Percentiles rank a stretch among this genome's conserved stretches.
Conservation (phyloP, 2,329 filamentous ascomycete genomes). For the Fusarium siculi region DNA sequence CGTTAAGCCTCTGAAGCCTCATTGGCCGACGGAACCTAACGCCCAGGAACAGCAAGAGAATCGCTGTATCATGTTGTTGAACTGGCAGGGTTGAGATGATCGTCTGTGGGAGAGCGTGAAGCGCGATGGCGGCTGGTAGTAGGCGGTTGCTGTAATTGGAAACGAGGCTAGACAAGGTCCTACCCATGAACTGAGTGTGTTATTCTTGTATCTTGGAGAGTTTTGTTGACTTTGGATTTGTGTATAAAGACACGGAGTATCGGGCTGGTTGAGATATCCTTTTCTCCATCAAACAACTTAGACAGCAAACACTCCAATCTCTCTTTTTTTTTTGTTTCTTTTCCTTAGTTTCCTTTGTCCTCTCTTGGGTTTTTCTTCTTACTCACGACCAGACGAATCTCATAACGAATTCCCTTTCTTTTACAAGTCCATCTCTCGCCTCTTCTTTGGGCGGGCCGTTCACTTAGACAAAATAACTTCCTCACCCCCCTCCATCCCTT, state of each 20-base stretch:
- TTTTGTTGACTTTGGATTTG: constrained; percentile 18
- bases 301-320: constrained; percentile 34
- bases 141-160: constrained; percentile 43
- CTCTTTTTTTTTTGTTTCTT: constrained; percentile 40
- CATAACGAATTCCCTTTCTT: constrained; percentile 19
- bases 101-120: constrained; percentile 14
- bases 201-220: background rate
- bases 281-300: constrained; percentile 39
- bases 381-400: constrained; percentile 28
- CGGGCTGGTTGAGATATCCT: constrained; percentile 8
- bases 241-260: constrained; percentile 41
- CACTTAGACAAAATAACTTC: constrained; percentile 48
- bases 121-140: constrained; percentile 33
- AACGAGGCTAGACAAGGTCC: constrained; percentile 37
- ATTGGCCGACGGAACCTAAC: constrained; percentile 16
- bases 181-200: background rate
- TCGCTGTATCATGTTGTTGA: constrained; percentile 20
- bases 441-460: constrained; percentile 37
- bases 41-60: constrained; percentile 7
- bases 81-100: constrained; percentile 5
- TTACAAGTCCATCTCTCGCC: constrained; percentile 25
- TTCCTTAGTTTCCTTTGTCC: constrained; percentile 44
- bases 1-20: constrained; percentile 3
- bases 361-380: constrained; percentile 38
- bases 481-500: constrained; percentile 49